Percentiles rank a stretch among this genome's conserved stretches.
phyloP scores from a whole-genome alignment of 371 early-diverging fungal genomes.

The Enteropsectra breve region DNA sequence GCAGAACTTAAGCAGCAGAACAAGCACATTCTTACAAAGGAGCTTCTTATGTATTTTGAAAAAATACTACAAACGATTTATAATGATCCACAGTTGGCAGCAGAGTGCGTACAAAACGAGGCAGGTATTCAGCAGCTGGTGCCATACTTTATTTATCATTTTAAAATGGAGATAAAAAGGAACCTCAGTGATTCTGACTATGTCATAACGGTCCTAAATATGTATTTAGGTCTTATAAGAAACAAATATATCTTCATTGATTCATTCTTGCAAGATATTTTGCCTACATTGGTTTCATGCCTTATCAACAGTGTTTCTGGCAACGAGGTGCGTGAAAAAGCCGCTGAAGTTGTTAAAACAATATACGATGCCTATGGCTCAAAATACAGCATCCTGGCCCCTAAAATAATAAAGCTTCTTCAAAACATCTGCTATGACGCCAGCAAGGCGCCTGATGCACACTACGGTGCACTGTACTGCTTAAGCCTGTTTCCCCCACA shows the following conservation, averaged over 20 bases:
- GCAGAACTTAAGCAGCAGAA: slow-evolving; percentile 60
- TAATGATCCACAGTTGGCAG: slow-evolving; percentile 68
- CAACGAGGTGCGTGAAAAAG: slow-evolving; percentile 39
- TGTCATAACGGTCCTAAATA: slow-evolving; percentile 66
- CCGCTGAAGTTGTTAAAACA: slow-evolving; percentile 56
- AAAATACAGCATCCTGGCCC: slow-evolving; percentile 58
- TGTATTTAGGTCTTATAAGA: slow-evolving; percentile 70
- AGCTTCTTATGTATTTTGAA: slow-evolving; percentile 87
- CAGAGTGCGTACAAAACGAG: slow-evolving; percentile 72
- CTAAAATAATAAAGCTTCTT: slow-evolving; percentile 57
- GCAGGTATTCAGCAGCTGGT: slow-evolving; percentile 89
- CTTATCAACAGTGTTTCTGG: slow-evolving; percentile 73
- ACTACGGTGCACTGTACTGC: slow-evolving; percentile 57
- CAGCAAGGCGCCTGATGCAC: slow-evolving; percentile 46
- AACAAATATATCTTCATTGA: slow-evolving; percentile 86
- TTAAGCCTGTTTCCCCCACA: slow-evolving; percentile 29
- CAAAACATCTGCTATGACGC: slow-evolving; percentile 57
- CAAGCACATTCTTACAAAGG: slow-evolving; percentile 76
- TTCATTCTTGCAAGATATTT: slow-evolving; percentile 93
- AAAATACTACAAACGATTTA: slow-evolving; percentile 75
- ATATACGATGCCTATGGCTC: slow-evolving; percentile 54
- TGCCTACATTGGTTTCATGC: slow-evolving; percentile 85
- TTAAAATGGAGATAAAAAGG: slow-evolving; percentile 68
- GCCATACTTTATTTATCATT: slow-evolving; percentile 89
- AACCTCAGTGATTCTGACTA: slow-evolving; percentile 56